Conservation (phyloP, 495 filamentous ascomycete species). For the Choiromyces venosus region DNA sequence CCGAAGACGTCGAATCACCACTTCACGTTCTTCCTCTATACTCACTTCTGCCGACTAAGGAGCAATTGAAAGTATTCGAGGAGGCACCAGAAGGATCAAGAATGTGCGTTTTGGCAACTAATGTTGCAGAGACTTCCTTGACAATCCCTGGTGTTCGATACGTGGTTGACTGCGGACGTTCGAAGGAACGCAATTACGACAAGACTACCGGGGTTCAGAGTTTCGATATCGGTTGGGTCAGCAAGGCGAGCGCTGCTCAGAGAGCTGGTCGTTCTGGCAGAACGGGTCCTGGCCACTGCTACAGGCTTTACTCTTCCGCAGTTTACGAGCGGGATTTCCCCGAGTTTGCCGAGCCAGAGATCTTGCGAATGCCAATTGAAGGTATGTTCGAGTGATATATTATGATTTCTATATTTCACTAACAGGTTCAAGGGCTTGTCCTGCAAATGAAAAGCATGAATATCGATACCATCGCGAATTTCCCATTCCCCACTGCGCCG, state of each 20-base stretch:
- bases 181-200: conserved; percentile 87
- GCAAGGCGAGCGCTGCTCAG: conserved; percentile 92
- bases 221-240: conserved; percentile 93
- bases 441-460: conserved; percentile 95
- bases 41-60: conserved; percentile 85
- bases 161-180: conserved; percentile 88
- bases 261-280: conserved; percentile 90
- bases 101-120: conserved; percentile 87
- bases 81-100: conserved; percentile 75
- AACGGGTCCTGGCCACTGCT: conserved; percentile 94
- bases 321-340: conserved; percentile 88
- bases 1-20: conserved; percentile 49
- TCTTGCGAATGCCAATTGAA: conserved; percentile 88
- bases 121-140: conserved; percentile 93
- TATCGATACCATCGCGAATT: conserved; percentile 81
- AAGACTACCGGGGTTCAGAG: conserved; percentile 81
- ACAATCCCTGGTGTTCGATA: conserved; percentile 95
- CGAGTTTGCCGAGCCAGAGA: conserved; percentile 80
- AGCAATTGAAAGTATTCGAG: conserved; percentile 92
- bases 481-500: conserved; percentile 95
- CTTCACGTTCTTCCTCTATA: conserved; percentile 81
- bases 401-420: conserved; percentile 10
- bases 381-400: conserved; percentile 41
- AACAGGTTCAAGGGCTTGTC: conserved; percentile 55
- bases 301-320: conserved; percentile 85